Conservation (phyloP, 345 rosid species). For the Populus tremula region DNA sequence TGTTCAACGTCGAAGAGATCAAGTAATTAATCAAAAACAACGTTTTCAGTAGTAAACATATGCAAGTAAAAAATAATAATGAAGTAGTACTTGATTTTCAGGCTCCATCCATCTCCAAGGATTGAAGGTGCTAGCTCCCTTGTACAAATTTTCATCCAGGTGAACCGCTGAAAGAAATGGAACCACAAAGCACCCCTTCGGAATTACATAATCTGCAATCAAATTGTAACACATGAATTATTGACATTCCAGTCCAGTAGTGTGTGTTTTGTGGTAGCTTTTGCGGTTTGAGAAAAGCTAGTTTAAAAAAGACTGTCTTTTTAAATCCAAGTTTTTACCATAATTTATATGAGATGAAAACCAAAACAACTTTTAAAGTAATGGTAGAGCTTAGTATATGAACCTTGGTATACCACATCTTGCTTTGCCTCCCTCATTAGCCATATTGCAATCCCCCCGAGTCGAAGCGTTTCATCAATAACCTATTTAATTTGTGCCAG, state of each 20-base stretch:
- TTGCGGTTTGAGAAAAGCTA: no score
- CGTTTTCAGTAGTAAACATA: no score
- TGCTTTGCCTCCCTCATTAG: constrained; percentile 81
- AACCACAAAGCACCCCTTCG: constrained; percentile 78
- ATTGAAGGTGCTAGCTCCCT: constrained; percentile 51
- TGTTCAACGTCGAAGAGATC: not conserved
- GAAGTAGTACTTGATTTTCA: constrained; percentile 48
- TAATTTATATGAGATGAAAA: not conserved
- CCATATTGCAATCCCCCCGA: constrained; percentile 93
- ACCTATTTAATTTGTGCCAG: constrained; percentile 39
- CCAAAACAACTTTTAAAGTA: no score
- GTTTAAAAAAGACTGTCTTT: no score
- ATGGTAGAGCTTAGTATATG: not conserved
- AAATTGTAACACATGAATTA: not conserved
- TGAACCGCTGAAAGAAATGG: constrained; percentile 88
- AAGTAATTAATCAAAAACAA: no score
- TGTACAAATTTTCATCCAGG: constrained; percentile 60
- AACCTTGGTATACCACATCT: constrained; percentile 72
- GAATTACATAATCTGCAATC: constrained; percentile 62
- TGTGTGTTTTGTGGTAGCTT: no score
- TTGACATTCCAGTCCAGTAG: not conserved
- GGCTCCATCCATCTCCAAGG: constrained; percentile 94
- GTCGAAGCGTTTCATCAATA: constrained; percentile 79
- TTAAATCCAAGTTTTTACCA: not conserved
- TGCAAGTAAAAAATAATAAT: not conserved